Percentiles rank a stretch among this genome's conserved stretches.
Evolutionary conservation across 176 grass and related monocot genomes (phyloP).

Genomic region (Paspalum notatum): DNA sequence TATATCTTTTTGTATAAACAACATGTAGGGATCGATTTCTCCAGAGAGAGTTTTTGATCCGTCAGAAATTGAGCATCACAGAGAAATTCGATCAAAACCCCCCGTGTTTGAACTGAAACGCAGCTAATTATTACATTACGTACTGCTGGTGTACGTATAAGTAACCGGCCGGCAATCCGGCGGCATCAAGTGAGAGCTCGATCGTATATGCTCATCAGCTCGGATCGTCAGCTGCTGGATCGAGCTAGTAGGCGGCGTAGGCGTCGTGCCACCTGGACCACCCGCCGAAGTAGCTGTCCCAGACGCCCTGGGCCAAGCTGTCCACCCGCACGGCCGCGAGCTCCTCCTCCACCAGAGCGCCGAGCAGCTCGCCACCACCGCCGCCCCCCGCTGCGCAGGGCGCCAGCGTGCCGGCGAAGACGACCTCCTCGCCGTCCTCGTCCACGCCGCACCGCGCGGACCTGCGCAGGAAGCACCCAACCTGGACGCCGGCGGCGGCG

Average conservation of each 20-base stretch:
- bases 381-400: background rate
- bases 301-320: slow-evolving; percentile 49
- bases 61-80: too few species aligned
- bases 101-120: too few species aligned
- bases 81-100: too few species aligned
- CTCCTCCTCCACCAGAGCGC: slow-evolving; percentile 45
- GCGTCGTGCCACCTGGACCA: slow-evolving; percentile 60
- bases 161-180: too few species aligned
- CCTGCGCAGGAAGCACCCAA: slow-evolving; percentile 50
- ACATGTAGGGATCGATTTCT: too few species aligned
- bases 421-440: slow-evolving; percentile 54
- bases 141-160: too few species aligned
- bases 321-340: slow-evolving; percentile 49
- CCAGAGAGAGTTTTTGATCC: too few species aligned
- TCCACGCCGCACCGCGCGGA: slow-evolving; percentile 11
- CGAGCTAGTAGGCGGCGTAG: background rate
- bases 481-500: slow-evolving; percentile 5
- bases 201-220: too few species aligned
- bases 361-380: background rate
- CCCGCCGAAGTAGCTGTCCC: slow-evolving; percentile 61
- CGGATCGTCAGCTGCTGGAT: background rate
- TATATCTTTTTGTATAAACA: too few species aligned
- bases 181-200: too few species aligned
- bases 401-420: slow-evolving; percentile 51
- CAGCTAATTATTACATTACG: too few species aligned